Conservation (phyloP, 2,329 filamentous ascomycete species). For the Neonectria sp. region DNA sequence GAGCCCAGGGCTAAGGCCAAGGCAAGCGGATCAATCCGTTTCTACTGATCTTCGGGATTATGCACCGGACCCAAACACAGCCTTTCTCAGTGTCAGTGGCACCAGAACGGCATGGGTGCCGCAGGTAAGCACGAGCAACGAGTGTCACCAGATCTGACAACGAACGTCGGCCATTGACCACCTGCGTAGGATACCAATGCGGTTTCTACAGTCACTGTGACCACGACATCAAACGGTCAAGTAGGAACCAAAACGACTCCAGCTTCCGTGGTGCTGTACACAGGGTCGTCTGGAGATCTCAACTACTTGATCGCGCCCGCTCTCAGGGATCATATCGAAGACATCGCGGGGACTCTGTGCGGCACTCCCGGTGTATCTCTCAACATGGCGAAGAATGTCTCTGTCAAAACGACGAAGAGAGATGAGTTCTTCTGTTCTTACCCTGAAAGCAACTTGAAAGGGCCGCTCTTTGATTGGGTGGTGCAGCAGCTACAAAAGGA, state of each 20-base stretch:
- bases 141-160: not conserved
- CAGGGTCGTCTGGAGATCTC: constrained; percentile 4
- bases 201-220: constrained; percentile 4
- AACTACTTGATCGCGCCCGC: constrained; percentile 11
- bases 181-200: constrained; percentile 7
- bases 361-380: not conserved
- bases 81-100: constrained; percentile 15
- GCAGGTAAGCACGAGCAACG: not conserved
- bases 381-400: not conserved
- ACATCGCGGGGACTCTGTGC: not conserved
- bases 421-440: constrained; percentile 2
- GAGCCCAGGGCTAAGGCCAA: not conserved
- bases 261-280: constrained; percentile 6
- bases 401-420: not conserved
- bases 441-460: not conserved
- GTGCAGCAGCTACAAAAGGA: not conserved
- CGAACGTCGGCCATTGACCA: constrained; percentile 1
- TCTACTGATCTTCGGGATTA: constrained; percentile 8
- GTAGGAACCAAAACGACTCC: constrained; percentile 1
- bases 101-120: constrained; percentile 1
- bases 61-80: constrained; percentile 8
- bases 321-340: constrained; percentile 3
- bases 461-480: not conserved
- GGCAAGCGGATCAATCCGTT: constrained; percentile 2
- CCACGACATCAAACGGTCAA: constrained; percentile 5